Percentiles rank a stretch among this genome's conserved stretches.
phyloP scores from a whole-genome alignment of 306 rosid species.

The Cyclanthera cordifolia region DNA sequence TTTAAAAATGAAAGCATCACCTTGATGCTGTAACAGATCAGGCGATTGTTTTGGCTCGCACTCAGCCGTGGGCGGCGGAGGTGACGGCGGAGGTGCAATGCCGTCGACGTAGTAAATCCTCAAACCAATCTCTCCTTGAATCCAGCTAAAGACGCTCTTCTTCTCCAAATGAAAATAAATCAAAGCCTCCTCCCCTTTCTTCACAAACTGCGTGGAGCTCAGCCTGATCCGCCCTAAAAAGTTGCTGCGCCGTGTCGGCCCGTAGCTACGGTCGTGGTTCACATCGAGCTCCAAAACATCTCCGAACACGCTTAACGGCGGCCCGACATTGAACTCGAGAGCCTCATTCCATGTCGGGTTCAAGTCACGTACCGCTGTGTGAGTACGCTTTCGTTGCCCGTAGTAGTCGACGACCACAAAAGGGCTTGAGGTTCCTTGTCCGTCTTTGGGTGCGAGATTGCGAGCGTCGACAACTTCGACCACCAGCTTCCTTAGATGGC shows the following conservation, averaged over 20 bases:
- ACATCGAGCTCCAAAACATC: conserved; percentile 58
- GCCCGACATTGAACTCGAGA: conserved; percentile 48
- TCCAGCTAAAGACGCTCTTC: conserved; percentile 37
- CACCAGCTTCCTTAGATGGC: conserved; percentile 32
- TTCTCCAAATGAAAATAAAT: conserved; percentile 53
- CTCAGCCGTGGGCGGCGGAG: too few species aligned
- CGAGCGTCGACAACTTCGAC: conserved; percentile 85
- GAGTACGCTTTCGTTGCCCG: conserved; percentile 52
- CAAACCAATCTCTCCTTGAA: conserved; percentile 69
- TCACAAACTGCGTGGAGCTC: conserved; percentile 54
- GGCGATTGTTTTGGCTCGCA: too few species aligned
- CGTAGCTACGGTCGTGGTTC: conserved; percentile 44
- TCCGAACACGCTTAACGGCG: conserved; percentile 40
- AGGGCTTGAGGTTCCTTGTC: conserved; percentile 70
- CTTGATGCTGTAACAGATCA: too few species aligned
- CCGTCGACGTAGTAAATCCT: conserved; percentile 47
- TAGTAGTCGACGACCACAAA: conserved; percentile 52
- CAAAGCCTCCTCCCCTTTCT: conserved; percentile 81
- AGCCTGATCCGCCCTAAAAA: conserved; percentile 54
- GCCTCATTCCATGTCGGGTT: conserved; percentile 71
- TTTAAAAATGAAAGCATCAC: too few species aligned
- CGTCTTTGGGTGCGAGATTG: conserved; percentile 59
- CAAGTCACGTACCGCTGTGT: conserved; percentile 35
- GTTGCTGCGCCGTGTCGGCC: conserved; percentile 47
- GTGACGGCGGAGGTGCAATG: conserved; percentile 1